These are phyloP conservation scores for Tuber melanosporum DNA, from an alignment of 495 filamentous ascomycete species.

Conservation along the genomic window DNA sequence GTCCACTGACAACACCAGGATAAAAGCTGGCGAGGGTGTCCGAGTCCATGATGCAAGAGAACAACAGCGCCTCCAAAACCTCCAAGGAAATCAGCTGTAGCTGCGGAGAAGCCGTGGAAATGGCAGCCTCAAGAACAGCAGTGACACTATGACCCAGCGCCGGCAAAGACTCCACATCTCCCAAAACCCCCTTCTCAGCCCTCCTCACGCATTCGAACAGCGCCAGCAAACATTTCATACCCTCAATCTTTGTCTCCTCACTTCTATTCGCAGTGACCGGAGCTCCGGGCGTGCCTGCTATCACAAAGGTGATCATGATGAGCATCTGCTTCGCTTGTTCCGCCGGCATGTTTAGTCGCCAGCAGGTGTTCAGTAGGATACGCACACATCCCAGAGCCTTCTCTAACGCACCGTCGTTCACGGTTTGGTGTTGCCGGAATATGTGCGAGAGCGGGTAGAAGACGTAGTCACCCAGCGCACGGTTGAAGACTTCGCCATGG, in stretches of 20 bases:
- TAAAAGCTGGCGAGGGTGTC: constrained; percentile 73
- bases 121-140: constrained; percentile 61
- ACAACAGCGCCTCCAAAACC: constrained; percentile 56
- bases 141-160: constrained; percentile 80
- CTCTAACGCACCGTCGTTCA: constrained; percentile 69
- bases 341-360: constrained; percentile 59
- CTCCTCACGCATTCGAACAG: constrained; percentile 48
- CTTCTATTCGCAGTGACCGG: constrained; percentile 49
- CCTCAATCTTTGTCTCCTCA: constrained; percentile 62
- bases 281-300: constrained; percentile 60
- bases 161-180: constrained; percentile 59
- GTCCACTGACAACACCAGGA: constrained; percentile 76
- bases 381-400: constrained; percentile 63
- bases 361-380: constrained; percentile 68
- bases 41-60: constrained; percentile 56
- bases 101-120: constrained; percentile 56
- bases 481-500: constrained; percentile 57
- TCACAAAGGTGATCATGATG: constrained; percentile 72
- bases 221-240: constrained; percentile 53
- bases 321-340: constrained; percentile 76
- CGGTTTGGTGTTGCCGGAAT: constrained; percentile 64
- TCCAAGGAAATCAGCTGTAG: constrained; percentile 61
- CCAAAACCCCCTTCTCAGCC: constrained; percentile 42
- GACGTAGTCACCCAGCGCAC: constrained; percentile 82
- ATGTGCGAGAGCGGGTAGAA: constrained; percentile 91